phyloP scores from a whole-genome alignment of 441 rosid species.

The Bocquillonia castaneifolia region DNA sequence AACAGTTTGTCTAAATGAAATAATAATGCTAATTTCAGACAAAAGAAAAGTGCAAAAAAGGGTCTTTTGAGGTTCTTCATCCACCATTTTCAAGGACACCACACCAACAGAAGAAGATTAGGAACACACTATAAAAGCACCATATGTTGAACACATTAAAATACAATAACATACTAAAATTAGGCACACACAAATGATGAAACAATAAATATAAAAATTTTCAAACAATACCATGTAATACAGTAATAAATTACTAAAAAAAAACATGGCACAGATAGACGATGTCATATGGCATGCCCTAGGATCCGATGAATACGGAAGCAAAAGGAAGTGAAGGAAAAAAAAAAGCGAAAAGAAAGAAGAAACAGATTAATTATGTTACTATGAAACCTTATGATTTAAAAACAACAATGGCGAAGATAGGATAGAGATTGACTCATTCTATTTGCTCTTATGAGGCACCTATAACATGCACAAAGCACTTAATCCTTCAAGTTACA shows the following conservation, averaged over 20 bases:
- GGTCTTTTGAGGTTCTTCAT: too few relatives aligned
- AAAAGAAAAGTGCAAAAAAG: too few relatives aligned
- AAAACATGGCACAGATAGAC: neutral
- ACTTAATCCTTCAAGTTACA: slow-evolving; percentile 31
- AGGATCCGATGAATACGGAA: slow-evolving; percentile 6
- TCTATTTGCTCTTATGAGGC: slow-evolving; percentile 3
- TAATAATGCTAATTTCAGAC: too few relatives aligned
- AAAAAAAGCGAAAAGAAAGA: neutral
- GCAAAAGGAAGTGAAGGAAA: neutral
- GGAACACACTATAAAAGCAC: neutral
- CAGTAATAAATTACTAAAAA: neutral
- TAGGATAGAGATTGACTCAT: slow-evolving; percentile 1
- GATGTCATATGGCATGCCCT: slow-evolving; percentile 18
- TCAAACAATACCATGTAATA: slow-evolving; percentile 8
- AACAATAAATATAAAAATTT: neutral
- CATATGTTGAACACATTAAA: neutral
- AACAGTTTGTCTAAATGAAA: too few relatives aligned
- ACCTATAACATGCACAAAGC: slow-evolving; percentile 9
- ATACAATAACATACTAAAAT: neutral
- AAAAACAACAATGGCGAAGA: slow-evolving; percentile 6
- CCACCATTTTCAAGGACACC: too few relatives aligned
- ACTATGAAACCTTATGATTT: slow-evolving; percentile 12
- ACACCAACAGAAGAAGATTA: too few relatives aligned
- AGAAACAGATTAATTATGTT: slow-evolving; percentile 7
- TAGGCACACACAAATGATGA: neutral